Percentiles rank a stretch among this genome's conserved stretches.
Conservation (phyloP, 352 stramenopile species). For the Elongisporangium undulatum region DNA sequence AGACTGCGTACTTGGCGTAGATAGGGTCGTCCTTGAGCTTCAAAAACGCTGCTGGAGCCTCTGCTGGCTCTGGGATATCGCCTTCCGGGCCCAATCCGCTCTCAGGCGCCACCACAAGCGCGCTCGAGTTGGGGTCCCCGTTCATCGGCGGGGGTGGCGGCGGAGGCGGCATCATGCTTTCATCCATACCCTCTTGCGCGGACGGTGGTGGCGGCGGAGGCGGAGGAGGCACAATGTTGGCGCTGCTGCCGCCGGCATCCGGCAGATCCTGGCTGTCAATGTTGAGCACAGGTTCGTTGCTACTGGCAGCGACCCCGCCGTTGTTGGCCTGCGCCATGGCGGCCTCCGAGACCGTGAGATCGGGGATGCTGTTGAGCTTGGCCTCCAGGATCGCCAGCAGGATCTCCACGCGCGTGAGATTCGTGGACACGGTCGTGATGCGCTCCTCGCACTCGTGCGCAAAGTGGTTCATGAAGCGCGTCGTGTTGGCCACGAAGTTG, state of each 20-base stretch:
- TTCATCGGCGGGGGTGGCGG: conserved; percentile 34
- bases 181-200: conserved; percentile 2
- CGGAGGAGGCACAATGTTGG: conserved; percentile 20
- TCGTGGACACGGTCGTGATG: conserved; percentile 60
- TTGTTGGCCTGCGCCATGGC: conserved; percentile 41
- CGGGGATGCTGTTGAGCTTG: conserved; percentile 82
- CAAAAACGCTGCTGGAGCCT: conserved; percentile 32
- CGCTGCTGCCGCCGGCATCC: conserved; percentile 16
- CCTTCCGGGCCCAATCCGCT: background rate
- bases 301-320: conserved; percentile 5
- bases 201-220: conserved; percentile 18
- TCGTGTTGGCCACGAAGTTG: conserved; percentile 86
- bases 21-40: conserved; percentile 83
- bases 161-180: conserved; percentile 20
- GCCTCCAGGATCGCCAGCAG: conserved; percentile 79
- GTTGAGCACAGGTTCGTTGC: conserved; percentile 18
- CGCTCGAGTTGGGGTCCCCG: conserved; percentile 4
- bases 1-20: conserved; percentile 55
- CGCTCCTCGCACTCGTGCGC: conserved; percentile 79
- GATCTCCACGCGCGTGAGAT: conserved; percentile 81
- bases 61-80: conserved; percentile 2
- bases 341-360: conserved; percentile 63
- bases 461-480: conserved; percentile 86
- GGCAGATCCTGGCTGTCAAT: conserved; percentile 69
- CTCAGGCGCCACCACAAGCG: conserved; percentile 18